Evolutionary conservation across 805 yeast species (phyloP).

Genomic region (Teunomyces kruisii): DNA sequence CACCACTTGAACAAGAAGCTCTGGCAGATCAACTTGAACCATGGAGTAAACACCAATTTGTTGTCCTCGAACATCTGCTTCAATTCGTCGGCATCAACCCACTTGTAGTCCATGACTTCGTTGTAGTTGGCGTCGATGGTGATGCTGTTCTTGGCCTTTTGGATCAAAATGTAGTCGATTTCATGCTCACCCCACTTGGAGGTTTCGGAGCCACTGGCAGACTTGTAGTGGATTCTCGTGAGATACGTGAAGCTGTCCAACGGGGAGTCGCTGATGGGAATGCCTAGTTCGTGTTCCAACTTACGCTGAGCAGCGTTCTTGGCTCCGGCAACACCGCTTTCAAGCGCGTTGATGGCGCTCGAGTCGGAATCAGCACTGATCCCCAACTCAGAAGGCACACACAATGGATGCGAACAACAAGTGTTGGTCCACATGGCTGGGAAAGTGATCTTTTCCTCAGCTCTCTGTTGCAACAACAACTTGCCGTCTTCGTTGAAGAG

Average conservation of each 20-base stretch:
- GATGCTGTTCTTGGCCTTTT: slow-evolving; percentile 52
- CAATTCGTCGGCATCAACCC: slow-evolving; percentile 68
- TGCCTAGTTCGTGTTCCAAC: slow-evolving; percentile 91
- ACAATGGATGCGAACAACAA: slow-evolving; percentile 96
- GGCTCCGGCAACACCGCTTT: slow-evolving; percentile 70
- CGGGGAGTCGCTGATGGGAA: slow-evolving; percentile 59
- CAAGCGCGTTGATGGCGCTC: slow-evolving; percentile 35
- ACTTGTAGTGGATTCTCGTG: slow-evolving; percentile 93
- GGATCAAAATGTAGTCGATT: slow-evolving; percentile 88
- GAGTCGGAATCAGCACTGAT: slow-evolving; percentile 12
- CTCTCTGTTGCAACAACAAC: slow-evolving; percentile 90
- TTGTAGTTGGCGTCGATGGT: slow-evolving; percentile 60
- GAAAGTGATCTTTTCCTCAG: slow-evolving; percentile 94
- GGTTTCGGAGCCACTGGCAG: slow-evolving; percentile 64
- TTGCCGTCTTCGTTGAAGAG: slow-evolving; percentile 75
- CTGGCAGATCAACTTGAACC: slow-evolving; percentile 96
- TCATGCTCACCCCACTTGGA: slow-evolving; percentile 96
- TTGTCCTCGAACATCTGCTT: slow-evolving; percentile 73
- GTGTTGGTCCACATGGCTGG: slow-evolving; percentile 98
- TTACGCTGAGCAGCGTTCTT: slow-evolving; percentile 90
- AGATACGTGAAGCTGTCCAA: slow-evolving; percentile 71
- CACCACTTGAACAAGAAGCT: slow-evolving; percentile 93
- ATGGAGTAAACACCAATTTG: slow-evolving; percentile 82
- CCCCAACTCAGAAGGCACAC: slow-evolving; percentile 81
- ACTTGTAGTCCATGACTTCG: slow-evolving; percentile 80